phyloP scores from a whole-genome alignment of 305 asterid genomes.

The Fraxinus angustifolia region DNA sequence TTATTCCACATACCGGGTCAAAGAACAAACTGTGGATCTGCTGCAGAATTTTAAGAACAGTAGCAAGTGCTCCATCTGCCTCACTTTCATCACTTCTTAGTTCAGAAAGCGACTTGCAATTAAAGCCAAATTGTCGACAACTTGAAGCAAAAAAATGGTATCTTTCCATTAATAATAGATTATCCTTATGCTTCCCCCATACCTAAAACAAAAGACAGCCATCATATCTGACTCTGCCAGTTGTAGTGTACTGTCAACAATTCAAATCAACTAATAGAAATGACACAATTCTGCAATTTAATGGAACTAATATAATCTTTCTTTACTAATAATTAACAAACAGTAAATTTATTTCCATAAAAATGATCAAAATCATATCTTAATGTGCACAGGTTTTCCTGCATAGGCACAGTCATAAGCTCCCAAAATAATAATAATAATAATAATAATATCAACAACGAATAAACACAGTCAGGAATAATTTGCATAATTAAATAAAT shows the following conservation, averaged over 20 bases:
- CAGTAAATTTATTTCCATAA: neutral
- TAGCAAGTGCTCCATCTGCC: slow-evolving; percentile 66
- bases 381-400: too few species aligned
- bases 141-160: slow-evolving; percentile 90
- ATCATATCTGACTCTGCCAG: slow-evolving; percentile 8
- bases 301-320: neutral
- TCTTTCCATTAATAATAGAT: slow-evolving; percentile 79
- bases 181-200: slow-evolving; percentile 76
- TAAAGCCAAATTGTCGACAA: slow-evolving; percentile 64
- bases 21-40: slow-evolving; percentile 56
- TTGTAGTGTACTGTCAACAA: neutral
- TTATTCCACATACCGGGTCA: slow-evolving; percentile 35
- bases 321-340: neutral
- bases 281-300: neutral
- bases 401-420: too few species aligned
- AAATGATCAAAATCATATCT: too few species aligned
- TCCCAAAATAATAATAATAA: too few species aligned
- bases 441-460: too few species aligned
- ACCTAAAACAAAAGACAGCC: slow-evolving; percentile 42
- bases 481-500: neutral
- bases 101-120: slow-evolving; percentile 59
- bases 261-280: neutral
- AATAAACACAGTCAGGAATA: neutral
- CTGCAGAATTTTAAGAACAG: slow-evolving; percentile 60
- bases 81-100: slow-evolving; percentile 72